Evolutionary conservation across 148 eudicot species (phyloP).

Genomic region (Nepenthes mirabilis): DNA sequence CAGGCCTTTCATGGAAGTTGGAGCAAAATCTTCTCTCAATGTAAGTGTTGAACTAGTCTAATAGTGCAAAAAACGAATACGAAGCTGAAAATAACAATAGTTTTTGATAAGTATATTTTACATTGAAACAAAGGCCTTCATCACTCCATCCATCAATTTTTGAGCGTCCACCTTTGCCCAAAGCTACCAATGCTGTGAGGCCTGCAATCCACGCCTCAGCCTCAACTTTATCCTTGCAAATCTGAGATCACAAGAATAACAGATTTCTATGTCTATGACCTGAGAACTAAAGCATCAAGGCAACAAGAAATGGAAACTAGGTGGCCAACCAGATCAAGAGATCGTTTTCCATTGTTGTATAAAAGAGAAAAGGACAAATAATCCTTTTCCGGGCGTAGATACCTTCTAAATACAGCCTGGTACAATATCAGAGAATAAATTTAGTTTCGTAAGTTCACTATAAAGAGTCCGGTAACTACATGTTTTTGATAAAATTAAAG

Average conservation of each 20-base stretch:
- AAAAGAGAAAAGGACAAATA: conserved; percentile 88
- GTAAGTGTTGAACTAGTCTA: background rate
- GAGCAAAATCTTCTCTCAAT: background rate
- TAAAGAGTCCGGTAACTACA: background rate
- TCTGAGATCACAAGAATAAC: conserved; percentile 21
- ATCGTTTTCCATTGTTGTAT: conserved; percentile 73
- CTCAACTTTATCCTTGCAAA: conserved; percentile 97
- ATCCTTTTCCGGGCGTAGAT: conserved; percentile 83
- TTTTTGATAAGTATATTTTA: conserved; percentile 16
- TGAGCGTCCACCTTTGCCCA: conserved; percentile 84
- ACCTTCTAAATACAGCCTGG: conserved; percentile 89
- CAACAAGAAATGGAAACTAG: conserved; percentile 1
- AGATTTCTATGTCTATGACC: background rate
- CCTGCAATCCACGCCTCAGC: conserved; percentile 96
- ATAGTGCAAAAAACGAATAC: background rate
- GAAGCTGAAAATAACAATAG: background rate
- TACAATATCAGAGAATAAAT: background rate
- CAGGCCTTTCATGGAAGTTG: background rate
- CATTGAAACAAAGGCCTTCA: conserved; percentile 74
- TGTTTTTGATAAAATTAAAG: background rate
- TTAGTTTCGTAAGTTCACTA: background rate
- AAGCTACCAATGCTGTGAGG: conserved; percentile 63
- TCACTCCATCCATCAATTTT: conserved; percentile 95
- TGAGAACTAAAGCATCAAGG: background rate
- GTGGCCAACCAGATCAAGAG: conserved; percentile 87